Percentiles rank a stretch among this genome's conserved stretches.
Evolutionary conservation across 176 grass and related monocot genomes (phyloP).

Genomic region (Saccharum officinarum): DNA sequence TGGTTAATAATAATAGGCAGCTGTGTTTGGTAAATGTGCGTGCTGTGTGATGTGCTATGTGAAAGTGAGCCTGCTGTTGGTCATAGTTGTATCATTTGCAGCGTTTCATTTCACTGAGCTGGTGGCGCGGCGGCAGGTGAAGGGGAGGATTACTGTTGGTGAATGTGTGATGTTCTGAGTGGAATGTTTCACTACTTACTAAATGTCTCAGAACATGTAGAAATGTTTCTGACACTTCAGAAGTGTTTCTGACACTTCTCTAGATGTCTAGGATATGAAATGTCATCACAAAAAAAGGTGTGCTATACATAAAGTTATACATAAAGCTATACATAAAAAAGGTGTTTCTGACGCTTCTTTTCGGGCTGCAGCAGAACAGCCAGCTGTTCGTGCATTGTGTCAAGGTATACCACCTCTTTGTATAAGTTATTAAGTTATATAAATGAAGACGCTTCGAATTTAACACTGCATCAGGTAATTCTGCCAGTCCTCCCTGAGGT

Average conservation of each 20-base stretch:
- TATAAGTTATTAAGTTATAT: slow-evolving; percentile 81
- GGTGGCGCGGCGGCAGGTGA: no score
- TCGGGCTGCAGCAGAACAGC: no score
- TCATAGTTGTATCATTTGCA: no score
- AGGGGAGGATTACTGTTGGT: no score
- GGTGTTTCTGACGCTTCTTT: neutral
- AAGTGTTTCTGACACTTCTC: no score
- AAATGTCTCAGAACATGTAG: no score
- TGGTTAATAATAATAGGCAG: neutral
- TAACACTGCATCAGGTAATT: slow-evolving; percentile 74
- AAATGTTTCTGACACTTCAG: no score
- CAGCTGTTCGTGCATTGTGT: no score
- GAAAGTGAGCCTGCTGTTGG: neutral
- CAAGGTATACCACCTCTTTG: slow-evolving; percentile 49
- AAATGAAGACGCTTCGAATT: slow-evolving; percentile 79
- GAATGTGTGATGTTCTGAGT: no score
- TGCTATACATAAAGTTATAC: neutral
- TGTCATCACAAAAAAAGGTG: neutral
- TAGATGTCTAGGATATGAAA: no score
- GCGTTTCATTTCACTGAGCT: no score
- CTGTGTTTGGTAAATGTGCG: neutral
- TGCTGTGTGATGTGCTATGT: neutral
- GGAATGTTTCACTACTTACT: neutral
- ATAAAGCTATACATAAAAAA: no score
- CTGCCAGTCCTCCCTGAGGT: slow-evolving; percentile 65